Conservation (phyloP, 805 yeast species). For the Nakazawaea molendinolei region DNA sequence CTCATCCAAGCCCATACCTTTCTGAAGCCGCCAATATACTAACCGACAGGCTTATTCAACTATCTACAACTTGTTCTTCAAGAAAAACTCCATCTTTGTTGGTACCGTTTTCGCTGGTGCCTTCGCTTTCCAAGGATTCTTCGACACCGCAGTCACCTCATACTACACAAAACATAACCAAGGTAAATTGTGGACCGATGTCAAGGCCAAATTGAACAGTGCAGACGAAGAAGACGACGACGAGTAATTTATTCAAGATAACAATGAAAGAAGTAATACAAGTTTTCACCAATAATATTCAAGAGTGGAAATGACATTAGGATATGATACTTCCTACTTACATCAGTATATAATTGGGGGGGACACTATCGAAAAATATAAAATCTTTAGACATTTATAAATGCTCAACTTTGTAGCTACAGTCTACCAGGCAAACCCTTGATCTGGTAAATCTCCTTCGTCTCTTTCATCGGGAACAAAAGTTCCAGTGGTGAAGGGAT, state of each 20-base stretch:
- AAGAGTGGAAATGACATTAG: too few relatives aligned
- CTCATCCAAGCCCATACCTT: too few relatives aligned
- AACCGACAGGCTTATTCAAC: conserved; percentile 18
- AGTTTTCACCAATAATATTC: too few relatives aligned
- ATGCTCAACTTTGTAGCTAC: too few relatives aligned
- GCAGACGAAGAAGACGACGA: conserved; percentile 52
- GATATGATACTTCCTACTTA: too few relatives aligned
- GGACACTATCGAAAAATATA: too few relatives aligned
- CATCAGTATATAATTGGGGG: too few relatives aligned
- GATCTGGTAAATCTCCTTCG: background rate
- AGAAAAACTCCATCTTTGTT: conserved; percentile 87
- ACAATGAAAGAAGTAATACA: too few relatives aligned
- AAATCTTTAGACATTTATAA: too few relatives aligned
- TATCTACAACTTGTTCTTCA: conserved; percentile 62
- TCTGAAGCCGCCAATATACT: conserved; percentile 2
- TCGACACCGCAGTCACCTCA: conserved; percentile 57
- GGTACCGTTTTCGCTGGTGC: conserved; percentile 79
- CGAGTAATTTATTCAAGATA: conserved; percentile 28
- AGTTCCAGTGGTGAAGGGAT: background rate
- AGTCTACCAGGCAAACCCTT: too few relatives aligned
- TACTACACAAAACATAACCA: conserved; percentile 77
- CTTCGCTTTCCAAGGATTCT: conserved; percentile 75
- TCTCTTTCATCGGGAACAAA: background rate
- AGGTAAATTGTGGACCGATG: conserved; percentile 83
- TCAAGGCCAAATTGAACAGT: conserved; percentile 52